These are phyloP conservation scores for Funneliformis mosseae DNA, from an alignment of 192 early-diverging fungal species.

Conservation along the genomic window DNA sequence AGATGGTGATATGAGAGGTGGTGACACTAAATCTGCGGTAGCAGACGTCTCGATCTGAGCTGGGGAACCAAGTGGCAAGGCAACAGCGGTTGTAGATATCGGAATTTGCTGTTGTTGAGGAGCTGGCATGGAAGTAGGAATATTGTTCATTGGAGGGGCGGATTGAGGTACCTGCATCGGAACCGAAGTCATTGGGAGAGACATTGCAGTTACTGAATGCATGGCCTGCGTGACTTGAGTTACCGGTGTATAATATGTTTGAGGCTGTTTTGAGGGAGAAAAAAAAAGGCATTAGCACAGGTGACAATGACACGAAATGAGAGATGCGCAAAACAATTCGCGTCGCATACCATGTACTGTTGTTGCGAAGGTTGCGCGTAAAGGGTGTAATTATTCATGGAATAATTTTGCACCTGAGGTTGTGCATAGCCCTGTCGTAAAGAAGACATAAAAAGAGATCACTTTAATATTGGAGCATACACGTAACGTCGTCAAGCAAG, in stretches of 20 bases:
- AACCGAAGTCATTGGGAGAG: conserved; percentile 23
- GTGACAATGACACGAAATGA: neutral
- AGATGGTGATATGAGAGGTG: conserved; percentile 31
- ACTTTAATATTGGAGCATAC: neutral
- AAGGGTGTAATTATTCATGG: conserved; percentile 13
- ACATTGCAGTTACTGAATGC: conserved; percentile 18
- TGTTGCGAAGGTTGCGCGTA: conserved; percentile 3
- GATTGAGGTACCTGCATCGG: neutral
- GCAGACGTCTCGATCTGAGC: neutral
- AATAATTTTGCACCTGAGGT: neutral
- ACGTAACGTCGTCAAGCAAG: neutral
- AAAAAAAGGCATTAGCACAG: neutral
- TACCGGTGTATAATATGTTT: conserved; percentile 28
- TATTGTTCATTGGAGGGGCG: neutral
- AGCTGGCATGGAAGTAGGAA: neutral
- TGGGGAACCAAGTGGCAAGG: neutral
- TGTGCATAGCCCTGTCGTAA: neutral
- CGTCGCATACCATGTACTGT: conserved; percentile 27
- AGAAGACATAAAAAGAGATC: neutral
- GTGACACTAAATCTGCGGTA: conserved; percentile 15
- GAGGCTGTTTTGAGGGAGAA: neutral
- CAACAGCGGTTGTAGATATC: neutral
- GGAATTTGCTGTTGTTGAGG: neutral
- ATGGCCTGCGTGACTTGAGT: conserved; percentile 23
- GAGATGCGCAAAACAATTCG: neutral